These are phyloP conservation scores for Eutypa lata DNA, from an alignment of 2,329 filamentous ascomycete genomes.

Conservation along the genomic window DNA sequence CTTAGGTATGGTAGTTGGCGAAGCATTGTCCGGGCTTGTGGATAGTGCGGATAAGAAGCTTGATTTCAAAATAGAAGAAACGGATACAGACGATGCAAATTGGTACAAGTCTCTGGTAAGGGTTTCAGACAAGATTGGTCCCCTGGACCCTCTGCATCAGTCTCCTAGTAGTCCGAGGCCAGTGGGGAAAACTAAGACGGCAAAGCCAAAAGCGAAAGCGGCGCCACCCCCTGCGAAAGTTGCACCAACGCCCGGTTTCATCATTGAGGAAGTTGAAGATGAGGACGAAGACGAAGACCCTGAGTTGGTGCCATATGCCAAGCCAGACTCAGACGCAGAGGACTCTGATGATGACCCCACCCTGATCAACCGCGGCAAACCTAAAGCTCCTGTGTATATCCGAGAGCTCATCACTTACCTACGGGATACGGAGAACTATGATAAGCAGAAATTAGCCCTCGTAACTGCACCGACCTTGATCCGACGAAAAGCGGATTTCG, in stretches of 20 bases:
- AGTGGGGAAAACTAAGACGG: slow-evolving; percentile 17
- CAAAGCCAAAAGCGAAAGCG: slow-evolving; percentile 16
- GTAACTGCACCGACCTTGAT: slow-evolving; percentile 76
- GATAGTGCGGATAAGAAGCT: slow-evolving; percentile 70
- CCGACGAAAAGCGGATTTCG: slow-evolving; percentile 82
- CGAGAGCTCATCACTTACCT: slow-evolving; percentile 78
- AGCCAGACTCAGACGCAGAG: slow-evolving; percentile 82
- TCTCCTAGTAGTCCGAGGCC: slow-evolving; percentile 20
- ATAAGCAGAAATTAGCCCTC: slow-evolving; percentile 78
- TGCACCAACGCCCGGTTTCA: slow-evolving; percentile 38
- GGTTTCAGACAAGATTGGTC: slow-evolving; percentile 61
- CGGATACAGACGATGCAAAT: slow-evolving; percentile 65
- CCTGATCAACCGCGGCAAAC: slow-evolving; percentile 77
- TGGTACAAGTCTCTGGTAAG: slow-evolving; percentile 70
- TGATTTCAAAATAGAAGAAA: slow-evolving; percentile 81
- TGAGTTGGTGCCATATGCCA: slow-evolving; percentile 74
- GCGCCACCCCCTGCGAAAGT: slow-evolving; percentile 20
- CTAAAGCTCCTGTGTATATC: slow-evolving; percentile 84
- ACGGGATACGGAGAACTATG: slow-evolving; percentile 77
- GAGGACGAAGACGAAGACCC: slow-evolving; percentile 59
- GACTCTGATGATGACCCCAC: slow-evolving; percentile 94
- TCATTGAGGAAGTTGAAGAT: slow-evolving; percentile 65
- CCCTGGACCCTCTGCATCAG: slow-evolving; percentile 46
- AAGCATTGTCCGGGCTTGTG: slow-evolving; percentile 61
- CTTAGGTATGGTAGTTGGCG: slow-evolving; percentile 84